These are phyloP conservation scores for Xylaria sp. DNA, from an alignment of 495 filamentous ascomycete genomes.

Conservation along the genomic window DNA sequence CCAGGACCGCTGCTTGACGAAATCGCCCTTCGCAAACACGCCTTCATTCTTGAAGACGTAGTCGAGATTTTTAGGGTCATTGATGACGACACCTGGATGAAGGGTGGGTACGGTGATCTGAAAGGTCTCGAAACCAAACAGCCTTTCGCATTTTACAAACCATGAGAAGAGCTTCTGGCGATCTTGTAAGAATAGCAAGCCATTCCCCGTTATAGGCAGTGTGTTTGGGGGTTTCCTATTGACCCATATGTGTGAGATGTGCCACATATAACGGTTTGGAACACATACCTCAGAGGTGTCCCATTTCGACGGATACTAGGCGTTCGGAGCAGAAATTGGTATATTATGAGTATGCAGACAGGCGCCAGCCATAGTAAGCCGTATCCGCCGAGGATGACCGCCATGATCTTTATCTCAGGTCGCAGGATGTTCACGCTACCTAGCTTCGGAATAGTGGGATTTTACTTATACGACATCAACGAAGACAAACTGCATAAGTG, in stretches of 20 bases:
- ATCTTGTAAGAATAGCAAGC: conserved; percentile 62
- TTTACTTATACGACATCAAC: background rate
- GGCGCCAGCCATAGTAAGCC: conserved; percentile 15
- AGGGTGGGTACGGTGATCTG: conserved; percentile 63
- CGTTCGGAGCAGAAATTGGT: conserved; percentile 35
- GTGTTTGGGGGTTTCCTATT: conserved; percentile 60
- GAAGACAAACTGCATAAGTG: background rate
- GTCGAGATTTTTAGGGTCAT: conserved; percentile 64
- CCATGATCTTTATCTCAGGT: conserved; percentile 1
- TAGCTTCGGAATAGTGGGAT: background rate
- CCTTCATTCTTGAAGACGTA: conserved; percentile 65
- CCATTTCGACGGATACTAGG: conserved; percentile 47
- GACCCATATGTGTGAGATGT: conserved; percentile 5
- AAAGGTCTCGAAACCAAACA: conserved; percentile 62
- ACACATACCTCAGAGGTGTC: conserved; percentile 40
- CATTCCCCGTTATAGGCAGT: conserved; percentile 64
- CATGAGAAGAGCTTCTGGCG: conserved; percentile 64
- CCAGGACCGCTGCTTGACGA: conserved; percentile 63
- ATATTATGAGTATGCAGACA: conserved; percentile 7
- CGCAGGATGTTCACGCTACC: background rate
- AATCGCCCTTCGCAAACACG: conserved; percentile 63
- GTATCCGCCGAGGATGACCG: background rate
- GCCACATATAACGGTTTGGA: background rate
- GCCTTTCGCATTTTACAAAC: conserved; percentile 63
- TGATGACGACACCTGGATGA: conserved; percentile 65